phyloP scores from a whole-genome alignment of 1,139 yeast genomes.

The Lodderomyces theae region DNA sequence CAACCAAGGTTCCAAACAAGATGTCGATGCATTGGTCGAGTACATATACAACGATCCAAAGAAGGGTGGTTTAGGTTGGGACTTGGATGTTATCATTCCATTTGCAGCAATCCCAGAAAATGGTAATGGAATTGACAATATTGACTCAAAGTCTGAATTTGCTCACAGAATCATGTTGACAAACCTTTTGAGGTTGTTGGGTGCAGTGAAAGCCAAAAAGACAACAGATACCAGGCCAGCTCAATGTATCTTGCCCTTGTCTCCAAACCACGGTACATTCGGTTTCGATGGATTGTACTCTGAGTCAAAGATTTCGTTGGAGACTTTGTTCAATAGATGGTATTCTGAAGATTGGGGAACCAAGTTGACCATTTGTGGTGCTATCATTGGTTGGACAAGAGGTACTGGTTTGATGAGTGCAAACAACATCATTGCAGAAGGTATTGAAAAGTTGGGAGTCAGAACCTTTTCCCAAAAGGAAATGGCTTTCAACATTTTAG shows the following conservation, averaged over 20 bases:
- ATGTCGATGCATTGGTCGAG: constrained; percentile 79
- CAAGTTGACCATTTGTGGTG: constrained; percentile 95
- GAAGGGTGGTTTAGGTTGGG: constrained; percentile 97
- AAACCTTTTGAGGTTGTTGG: constrained; percentile 86
- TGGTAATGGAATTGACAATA: constrained; percentile 90
- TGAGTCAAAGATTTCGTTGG: constrained; percentile 92
- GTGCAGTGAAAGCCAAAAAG: constrained; percentile 84
- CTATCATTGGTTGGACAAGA: constrained; percentile 99
- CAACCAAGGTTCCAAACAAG: constrained; percentile 96
- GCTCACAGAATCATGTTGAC: constrained; percentile 99
- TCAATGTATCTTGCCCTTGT: constrained; percentile 90
- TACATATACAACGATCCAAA: constrained; percentile 80
- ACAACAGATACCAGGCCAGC: constrained; percentile 95
- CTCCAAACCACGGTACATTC: constrained; percentile 98
- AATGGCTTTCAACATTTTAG: constrained; percentile 97
- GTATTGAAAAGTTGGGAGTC: constrained; percentile 92
- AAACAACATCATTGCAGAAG: constrained; percentile 96
- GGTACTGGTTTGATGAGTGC: constrained; percentile 99
- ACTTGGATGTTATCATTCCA: constrained; percentile 91
- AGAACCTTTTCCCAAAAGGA: constrained; percentile 98
- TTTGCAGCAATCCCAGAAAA: constrained; percentile 99
- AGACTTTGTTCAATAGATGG: constrained; percentile 98
- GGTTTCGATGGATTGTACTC: constrained; percentile 98
- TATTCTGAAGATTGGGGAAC: constrained; percentile 94
- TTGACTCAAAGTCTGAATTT: constrained; percentile 92